Conservation (phyloP, 805 yeast genomes). For the Komagataella pseudopastoris region DNA sequence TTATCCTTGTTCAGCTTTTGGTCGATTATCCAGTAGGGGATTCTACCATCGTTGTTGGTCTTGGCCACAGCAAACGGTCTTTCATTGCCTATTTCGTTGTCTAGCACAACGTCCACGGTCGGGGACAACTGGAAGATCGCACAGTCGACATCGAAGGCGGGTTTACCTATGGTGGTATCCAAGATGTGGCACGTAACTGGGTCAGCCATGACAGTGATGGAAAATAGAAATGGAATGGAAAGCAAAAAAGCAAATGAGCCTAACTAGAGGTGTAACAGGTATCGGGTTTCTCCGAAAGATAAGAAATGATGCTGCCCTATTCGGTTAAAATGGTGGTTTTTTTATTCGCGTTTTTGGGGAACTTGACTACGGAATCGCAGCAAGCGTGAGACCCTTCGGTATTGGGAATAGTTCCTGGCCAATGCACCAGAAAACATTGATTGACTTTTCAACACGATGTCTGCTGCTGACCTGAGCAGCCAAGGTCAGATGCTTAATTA, state of each 20-base stretch:
- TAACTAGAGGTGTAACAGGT: background rate
- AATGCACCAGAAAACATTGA: background rate
- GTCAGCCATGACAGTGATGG: background rate
- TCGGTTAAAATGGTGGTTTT: background rate
- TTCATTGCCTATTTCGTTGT: background rate
- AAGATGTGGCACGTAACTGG: slow-evolving; percentile 85
- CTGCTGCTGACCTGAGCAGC: background rate
- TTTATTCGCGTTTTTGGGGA: background rate
- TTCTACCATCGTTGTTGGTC: slow-evolving; percentile 76
- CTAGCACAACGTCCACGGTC: slow-evolving; percentile 4
- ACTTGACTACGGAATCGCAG: background rate
- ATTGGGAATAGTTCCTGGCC: background rate
- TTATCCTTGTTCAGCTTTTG: slow-evolving; percentile 16
- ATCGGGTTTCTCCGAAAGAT: background rate
- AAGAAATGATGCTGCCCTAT: background rate
- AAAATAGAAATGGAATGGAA: background rate
- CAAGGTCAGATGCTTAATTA: background rate
- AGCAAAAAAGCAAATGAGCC: background rate
- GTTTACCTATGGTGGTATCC: slow-evolving; percentile 74
- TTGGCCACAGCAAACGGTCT: slow-evolving; percentile 50
- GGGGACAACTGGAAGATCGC: slow-evolving; percentile 31
- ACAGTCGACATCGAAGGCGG: slow-evolving; percentile 68
- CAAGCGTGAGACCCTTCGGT: background rate
- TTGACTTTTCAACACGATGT: background rate
- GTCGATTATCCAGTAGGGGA: slow-evolving; percentile 48